A percentile compares a stretch with the other conserved stretches of the same genome.
phyloP scores from a whole-genome alignment of 1,139 yeast species.

The Yamadazyma jaroonii region DNA sequence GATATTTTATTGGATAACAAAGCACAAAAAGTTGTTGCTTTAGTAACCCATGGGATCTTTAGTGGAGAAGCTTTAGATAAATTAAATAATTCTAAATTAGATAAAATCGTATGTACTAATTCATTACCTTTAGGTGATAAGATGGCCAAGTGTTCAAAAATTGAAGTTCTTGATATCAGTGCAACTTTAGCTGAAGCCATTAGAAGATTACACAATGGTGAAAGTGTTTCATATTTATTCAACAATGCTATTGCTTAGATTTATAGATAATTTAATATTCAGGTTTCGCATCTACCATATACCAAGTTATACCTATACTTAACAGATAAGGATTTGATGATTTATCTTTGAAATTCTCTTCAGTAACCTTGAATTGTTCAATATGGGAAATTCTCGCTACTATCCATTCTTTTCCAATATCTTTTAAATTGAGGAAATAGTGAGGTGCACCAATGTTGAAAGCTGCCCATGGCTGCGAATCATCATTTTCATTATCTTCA shows the following conservation, averaged over 20 bases:
- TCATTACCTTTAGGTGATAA: conserved; percentile 90
- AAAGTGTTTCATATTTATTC: conserved; percentile 87
- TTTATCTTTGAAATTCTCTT: conserved; percentile 27
- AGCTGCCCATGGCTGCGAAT: conserved; percentile 75
- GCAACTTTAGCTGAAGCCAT: conserved; percentile 95
- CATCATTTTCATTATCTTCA: conserved; percentile 30
- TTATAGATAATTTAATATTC: conserved; percentile 4
- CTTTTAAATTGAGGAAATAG: conserved; percentile 45
- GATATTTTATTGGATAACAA: conserved; percentile 79
- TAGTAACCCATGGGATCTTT: conserved; percentile 93
- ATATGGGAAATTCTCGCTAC: conserved; percentile 60
- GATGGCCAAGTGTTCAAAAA: conserved; percentile 63
- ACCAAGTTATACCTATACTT: conserved; percentile 50
- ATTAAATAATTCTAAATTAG: conserved; percentile 74
- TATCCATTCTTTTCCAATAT: conserved; percentile 60
- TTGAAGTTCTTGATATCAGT: conserved; percentile 81
- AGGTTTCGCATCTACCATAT: conserved; percentile 39
- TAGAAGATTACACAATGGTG: conserved; percentile 96
- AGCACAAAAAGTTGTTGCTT: conserved; percentile 85
- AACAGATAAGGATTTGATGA: conserved; percentile 48
- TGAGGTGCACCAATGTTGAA: conserved; percentile 82
- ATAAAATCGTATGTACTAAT: conserved; percentile 86
- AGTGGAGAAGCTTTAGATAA: conserved; percentile 85
- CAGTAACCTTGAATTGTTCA: conserved; percentile 44
- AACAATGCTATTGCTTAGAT: conserved; percentile 44